These are phyloP conservation scores for Populus alba DNA, from an alignment of 345 rosid genomes.

Conservation along the genomic window DNA sequence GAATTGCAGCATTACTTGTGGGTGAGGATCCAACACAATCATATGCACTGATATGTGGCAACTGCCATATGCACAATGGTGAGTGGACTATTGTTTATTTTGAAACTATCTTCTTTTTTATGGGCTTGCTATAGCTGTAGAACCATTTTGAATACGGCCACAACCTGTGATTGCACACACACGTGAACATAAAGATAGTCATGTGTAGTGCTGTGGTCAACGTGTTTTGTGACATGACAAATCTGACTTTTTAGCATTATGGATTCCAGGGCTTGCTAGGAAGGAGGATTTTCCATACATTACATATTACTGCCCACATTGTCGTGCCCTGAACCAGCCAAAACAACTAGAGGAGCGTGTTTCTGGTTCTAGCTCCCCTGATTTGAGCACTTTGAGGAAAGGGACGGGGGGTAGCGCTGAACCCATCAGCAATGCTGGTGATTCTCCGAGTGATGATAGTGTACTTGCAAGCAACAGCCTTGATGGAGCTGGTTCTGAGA, in stretches of 20 bases:
- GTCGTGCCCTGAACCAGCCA: conserved; percentile 73
- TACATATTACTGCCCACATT: conserved; percentile 90
- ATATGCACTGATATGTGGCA: conserved; percentile 90
- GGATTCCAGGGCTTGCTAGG: conserved; percentile 65
- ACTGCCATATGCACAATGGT: conserved; percentile 96
- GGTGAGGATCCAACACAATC: conserved; percentile 96
- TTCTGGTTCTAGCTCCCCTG: conserved; percentile 31
- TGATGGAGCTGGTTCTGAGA: conserved; percentile 2
- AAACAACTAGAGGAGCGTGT: conserved; percentile 27
- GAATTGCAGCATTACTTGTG: conserved; percentile 88
- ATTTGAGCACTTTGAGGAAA: conserved; percentile 21
- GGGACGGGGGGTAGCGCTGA: conserved; percentile 30
- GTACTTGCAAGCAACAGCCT: background rate
- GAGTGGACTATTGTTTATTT: conserved; percentile 14
- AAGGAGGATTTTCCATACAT: conserved; percentile 80
- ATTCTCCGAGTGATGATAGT: background rate
- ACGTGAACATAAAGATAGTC: background rate
- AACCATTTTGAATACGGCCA: background rate
- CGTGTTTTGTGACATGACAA: background rate
- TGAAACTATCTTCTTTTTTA: too few species aligned
- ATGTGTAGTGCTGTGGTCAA: background rate
- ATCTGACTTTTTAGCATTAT: background rate
- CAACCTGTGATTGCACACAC: background rate
- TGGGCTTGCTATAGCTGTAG: background rate
- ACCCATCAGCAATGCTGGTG: conserved; percentile 12